Base-by-base conservation (phyloP, 2,329 filamentous ascomycete genomes). In the Pseudogymnoascus sp. region DNA sequence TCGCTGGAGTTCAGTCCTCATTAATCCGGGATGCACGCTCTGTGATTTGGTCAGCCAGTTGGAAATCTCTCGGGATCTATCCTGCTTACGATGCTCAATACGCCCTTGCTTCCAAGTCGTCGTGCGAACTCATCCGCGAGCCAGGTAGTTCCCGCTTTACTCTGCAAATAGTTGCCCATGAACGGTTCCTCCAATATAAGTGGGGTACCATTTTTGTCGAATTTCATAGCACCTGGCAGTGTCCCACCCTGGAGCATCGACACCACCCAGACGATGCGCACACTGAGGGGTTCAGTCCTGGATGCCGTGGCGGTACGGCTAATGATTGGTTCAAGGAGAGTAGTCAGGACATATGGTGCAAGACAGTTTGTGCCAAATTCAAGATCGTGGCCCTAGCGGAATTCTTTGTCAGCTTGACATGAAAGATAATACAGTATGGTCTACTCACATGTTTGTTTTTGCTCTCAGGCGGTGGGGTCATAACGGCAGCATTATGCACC, bases 401-500 rank as follows among this genome's bases (percentile, higher is more conserved):
- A 58, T 14, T 2, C 25, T 37, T 14, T n/a, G 43, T 60, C 41
- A 59, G 39, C 47, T 14, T 33, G 22, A 22, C n/a, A 37, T 37
- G 33, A 57, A 50, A 28, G 4, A 8, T 12, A 61, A 61, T 6
- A n/a, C 28, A 22, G 22, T 25, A 58, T 8, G 14, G 35, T 9
- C 30, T 18, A 62, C 65, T 15, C 61, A 68, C 68, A 30, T 58
- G 38, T 36, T 69, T 70, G 1, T 76, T 77, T 68, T 71, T 72
- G 25, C 70, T 73, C 0, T 73, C 75, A n/a, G 69, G 67, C 0
- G 77, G 75, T 1, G 75, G 70, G 2, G 67, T 67, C 72, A 78
- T 77, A 33, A 79, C 70, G 9, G 73, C 77, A 0, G 77, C 77
- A 68, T 80, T 80, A 64, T 79, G 76, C 65, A 77, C 73, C 12